These are phyloP conservation scores for Puccinia coronata DNA, from an alignment of 1,284 basidiomycete species.

Conservation along the genomic window DNA sequence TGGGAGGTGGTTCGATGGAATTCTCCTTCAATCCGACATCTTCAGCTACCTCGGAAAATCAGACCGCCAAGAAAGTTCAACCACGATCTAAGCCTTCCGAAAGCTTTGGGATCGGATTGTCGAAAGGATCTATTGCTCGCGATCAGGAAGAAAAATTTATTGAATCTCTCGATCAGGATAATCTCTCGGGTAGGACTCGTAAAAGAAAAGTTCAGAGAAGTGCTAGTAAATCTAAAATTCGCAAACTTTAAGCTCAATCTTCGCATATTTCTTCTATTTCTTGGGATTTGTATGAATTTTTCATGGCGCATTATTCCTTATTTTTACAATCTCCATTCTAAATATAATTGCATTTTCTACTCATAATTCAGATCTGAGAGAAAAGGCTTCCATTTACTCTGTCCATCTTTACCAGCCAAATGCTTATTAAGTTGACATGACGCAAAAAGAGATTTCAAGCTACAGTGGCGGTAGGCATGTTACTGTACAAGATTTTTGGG, in stretches of 20 bases:
- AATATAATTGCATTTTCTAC: too few species aligned
- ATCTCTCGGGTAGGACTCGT: constrained; percentile 56
- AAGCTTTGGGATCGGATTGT: constrained; percentile 56
- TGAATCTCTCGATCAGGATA: constrained; percentile 56
- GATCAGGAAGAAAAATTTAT: constrained; percentile 55
- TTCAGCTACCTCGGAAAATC: constrained; percentile 33
- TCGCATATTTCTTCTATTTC: background rate
- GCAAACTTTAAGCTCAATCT: constrained; percentile 3
- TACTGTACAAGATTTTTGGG: too few species aligned
- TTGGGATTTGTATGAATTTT: constrained; percentile 2
- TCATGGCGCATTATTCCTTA: background rate
- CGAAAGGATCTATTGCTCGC: constrained; percentile 55
- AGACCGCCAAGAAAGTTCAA: constrained; percentile 29
- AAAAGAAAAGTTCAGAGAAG: constrained; percentile 55
- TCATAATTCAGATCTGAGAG: too few species aligned
- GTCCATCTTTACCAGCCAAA: too few species aligned
- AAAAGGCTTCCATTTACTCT: too few species aligned
- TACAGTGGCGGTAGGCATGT: too few species aligned
- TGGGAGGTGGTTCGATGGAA: constrained; percentile 62
- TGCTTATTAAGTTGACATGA: too few species aligned
- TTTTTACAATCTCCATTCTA: too few species aligned
- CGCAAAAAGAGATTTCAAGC: too few species aligned
- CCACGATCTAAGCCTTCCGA: constrained; percentile 50
- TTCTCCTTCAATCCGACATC: constrained; percentile 59
- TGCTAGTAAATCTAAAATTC: constrained; percentile 54